These are phyloP conservation scores for Jasminum sambac DNA, from an alignment of 257 asterid species.

Conservation along the genomic window DNA sequence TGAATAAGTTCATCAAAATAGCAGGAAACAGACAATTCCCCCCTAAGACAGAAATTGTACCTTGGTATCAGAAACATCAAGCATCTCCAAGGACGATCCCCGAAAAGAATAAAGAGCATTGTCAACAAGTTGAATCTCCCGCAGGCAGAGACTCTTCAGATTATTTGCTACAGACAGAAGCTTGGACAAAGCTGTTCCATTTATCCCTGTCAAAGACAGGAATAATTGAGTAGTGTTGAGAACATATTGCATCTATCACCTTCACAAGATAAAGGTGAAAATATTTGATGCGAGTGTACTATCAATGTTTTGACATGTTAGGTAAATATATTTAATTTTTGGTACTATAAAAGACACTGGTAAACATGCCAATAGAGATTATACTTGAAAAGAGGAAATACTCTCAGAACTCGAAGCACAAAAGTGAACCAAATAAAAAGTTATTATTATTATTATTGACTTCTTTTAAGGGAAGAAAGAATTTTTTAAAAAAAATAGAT, in stretches of 20 bases:
- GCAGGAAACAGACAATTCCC: constrained; percentile 12
- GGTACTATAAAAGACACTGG: background rate
- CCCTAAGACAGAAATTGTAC: constrained; percentile 35
- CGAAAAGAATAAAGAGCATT: constrained; percentile 52
- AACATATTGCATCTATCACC: background rate
- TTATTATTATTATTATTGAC: too few relatives aligned
- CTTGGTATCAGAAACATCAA: constrained; percentile 85
- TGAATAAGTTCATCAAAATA: constrained; percentile 5
- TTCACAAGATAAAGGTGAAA: background rate
- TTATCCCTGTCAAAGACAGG: constrained; percentile 49
- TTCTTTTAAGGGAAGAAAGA: background rate
- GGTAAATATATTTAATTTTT: background rate
- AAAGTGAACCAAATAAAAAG: constrained; percentile 7
- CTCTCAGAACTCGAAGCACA: background rate
- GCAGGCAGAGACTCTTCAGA: constrained; percentile 67
- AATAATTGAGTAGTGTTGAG: constrained; percentile 15
- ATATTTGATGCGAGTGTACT: background rate
- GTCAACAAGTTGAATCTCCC: constrained; percentile 61
- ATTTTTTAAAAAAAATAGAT: constrained; percentile 11
- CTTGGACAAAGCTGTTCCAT: constrained; percentile 46
- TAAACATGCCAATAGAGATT: background rate
- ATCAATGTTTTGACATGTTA: background rate
- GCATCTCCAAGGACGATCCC: constrained; percentile 74
- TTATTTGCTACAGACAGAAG: constrained; percentile 53
- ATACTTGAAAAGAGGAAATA: background rate